These are phyloP conservation scores for Rhododendron ovatum DNA, from an alignment of 148 eudicot genomes.

Conservation along the genomic window DNA sequence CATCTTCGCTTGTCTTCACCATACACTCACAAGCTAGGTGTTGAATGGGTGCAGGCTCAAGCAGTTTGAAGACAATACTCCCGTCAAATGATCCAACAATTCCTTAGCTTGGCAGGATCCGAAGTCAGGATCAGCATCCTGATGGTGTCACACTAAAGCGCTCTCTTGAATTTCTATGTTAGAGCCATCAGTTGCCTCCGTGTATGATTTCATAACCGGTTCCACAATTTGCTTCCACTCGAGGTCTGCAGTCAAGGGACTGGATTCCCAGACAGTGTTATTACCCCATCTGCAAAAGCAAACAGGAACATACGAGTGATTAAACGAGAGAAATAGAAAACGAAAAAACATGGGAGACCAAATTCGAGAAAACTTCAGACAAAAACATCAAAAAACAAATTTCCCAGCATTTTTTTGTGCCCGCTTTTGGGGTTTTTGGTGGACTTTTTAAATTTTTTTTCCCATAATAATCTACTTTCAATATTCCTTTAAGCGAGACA, in stretches of 20 bases:
- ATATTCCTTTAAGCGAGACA: neutral
- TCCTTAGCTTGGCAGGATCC: slow-evolving; percentile 88
- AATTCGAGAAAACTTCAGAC: neutral
- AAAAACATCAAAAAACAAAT: neutral
- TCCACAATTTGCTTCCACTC: slow-evolving; percentile 79
- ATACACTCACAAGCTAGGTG: no score
- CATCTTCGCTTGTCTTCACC: no score
- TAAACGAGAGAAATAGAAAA: neutral
- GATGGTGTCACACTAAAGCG: slow-evolving; percentile 82
- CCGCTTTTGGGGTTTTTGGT: neutral
- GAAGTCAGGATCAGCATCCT: slow-evolving; percentile 80
- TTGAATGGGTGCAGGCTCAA: no score
- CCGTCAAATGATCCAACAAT: slow-evolving; percentile 53
- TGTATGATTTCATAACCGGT: slow-evolving; percentile 65
- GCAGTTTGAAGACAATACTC: no score
- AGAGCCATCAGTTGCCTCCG: slow-evolving; percentile 86
- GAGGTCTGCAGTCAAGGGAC: slow-evolving; percentile 33
- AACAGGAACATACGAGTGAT: neutral
- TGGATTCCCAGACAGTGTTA: slow-evolving; percentile 54
- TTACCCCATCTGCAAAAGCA: slow-evolving; percentile 50
- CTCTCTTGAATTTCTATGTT: slow-evolving; percentile 68
- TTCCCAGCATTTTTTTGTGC: neutral
- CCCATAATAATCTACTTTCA: neutral
- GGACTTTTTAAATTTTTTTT: neutral
- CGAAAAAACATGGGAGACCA: neutral